Percentiles rank a stretch among this genome's conserved stretches.
phyloP scores from a whole-genome alignment of 768 basidiomycete species.

The Boletus tomentosulus region DNA sequence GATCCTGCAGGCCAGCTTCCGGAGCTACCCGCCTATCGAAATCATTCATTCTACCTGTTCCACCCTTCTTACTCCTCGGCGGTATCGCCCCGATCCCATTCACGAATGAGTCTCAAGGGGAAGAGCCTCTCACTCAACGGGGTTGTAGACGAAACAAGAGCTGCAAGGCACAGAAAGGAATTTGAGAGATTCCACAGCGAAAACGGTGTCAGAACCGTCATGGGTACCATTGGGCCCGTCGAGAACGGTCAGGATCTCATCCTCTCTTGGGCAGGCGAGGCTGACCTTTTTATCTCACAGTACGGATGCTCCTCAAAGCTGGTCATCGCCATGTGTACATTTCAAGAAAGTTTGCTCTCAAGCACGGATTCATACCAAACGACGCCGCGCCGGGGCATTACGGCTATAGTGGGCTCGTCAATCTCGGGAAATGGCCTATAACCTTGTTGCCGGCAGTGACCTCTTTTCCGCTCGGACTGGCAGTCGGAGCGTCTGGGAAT shows the following conservation, averaged over 20 bases:
- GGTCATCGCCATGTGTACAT: slow-evolving; percentile 95
- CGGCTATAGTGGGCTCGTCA: slow-evolving; percentile 88
- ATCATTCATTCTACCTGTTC: slow-evolving; percentile 70
- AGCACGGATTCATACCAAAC: slow-evolving; percentile 81
- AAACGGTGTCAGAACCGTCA: slow-evolving; percentile 90
- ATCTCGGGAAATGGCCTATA: slow-evolving; percentile 85
- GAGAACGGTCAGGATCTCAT: slow-evolving; percentile 57
- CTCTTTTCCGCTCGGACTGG: background rate
- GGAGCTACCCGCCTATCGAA: slow-evolving; percentile 57
- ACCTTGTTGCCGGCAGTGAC: slow-evolving; percentile 45
- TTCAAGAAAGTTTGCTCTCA: slow-evolving; percentile 86
- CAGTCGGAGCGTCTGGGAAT: background rate
- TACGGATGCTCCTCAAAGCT: slow-evolving; percentile 89
- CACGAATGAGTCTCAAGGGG: slow-evolving; percentile 38
- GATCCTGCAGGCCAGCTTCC: slow-evolving; percentile 60
- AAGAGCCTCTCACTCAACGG: slow-evolving; percentile 34
- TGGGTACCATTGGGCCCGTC: slow-evolving; percentile 89
- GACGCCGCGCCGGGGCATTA: slow-evolving; percentile 88
- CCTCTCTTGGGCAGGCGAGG: background rate
- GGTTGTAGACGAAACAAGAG: slow-evolving; percentile 37
- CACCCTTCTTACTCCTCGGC: slow-evolving; percentile 12
- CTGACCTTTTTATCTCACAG: slow-evolving; percentile 33
- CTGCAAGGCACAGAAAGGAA: slow-evolving; percentile 64
- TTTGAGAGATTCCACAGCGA: slow-evolving; percentile 85
- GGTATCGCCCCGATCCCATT: slow-evolving; percentile 30